Evolutionary conservation across 2,329 filamentous ascomycete species (phyloP).

Genomic region (Fusarium sp.): DNA sequence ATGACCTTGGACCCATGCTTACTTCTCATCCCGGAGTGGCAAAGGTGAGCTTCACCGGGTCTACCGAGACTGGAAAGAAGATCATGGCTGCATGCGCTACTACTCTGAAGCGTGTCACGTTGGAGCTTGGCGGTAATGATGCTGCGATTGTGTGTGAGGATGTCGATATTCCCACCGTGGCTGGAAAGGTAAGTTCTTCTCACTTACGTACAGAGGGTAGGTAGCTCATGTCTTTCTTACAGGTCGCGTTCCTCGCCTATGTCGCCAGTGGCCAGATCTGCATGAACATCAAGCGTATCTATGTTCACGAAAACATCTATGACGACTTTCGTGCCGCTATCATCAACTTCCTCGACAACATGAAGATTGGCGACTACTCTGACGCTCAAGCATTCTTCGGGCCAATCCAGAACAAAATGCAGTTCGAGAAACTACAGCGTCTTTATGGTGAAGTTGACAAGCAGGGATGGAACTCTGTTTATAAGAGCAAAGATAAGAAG

Average conservation of each 20-base stretch:
- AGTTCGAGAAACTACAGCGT: conserved; percentile 58
- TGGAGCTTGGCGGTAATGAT: conserved; percentile 59
- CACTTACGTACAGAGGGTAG: neutral
- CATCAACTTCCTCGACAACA: neutral
- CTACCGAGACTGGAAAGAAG: conserved; percentile 68
- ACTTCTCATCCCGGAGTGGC: conserved; percentile 67
- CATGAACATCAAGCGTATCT: conserved; percentile 9
- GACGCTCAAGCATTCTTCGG: conserved; percentile 59
- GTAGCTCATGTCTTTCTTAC: neutral
- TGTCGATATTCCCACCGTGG: conserved; percentile 2
- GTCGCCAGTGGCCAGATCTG: neutral
- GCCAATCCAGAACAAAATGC: conserved; percentile 70
- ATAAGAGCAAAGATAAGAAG: conserved; percentile 39
- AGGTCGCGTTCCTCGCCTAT: conserved; percentile 5
- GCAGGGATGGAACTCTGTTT: conserved; percentile 57
- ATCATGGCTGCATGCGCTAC: conserved; percentile 10
- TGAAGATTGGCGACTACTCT: conserved; percentile 59
- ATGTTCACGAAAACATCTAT: conserved; percentile 4
- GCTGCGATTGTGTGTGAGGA: conserved; percentile 5
- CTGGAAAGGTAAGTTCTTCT: conserved; percentile 6
- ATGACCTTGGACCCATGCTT: conserved; percentile 68
- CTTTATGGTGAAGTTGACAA: conserved; percentile 59
- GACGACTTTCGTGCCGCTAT: neutral
- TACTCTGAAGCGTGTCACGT: conserved; percentile 69
- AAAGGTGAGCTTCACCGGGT: conserved; percentile 74